These are phyloP conservation scores for Verticillium longisporum DNA, from an alignment of 2,329 filamentous ascomycete genomes.

Conservation along the genomic window DNA sequence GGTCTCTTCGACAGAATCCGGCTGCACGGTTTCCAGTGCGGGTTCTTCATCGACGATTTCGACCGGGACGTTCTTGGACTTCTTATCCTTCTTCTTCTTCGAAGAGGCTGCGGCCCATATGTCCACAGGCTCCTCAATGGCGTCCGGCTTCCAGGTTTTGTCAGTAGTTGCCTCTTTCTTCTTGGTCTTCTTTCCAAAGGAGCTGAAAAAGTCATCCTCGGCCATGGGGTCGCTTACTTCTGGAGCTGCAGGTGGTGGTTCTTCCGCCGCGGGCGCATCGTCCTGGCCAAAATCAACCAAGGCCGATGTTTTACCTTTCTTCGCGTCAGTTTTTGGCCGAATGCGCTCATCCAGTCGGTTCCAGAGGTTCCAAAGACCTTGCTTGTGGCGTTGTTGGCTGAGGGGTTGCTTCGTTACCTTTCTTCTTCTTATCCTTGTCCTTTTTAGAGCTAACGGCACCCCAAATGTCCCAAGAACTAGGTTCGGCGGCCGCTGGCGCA, in stretches of 20 bases:
- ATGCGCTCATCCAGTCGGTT: slow-evolving; percentile 6
- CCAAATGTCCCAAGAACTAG: slow-evolving; percentile 15
- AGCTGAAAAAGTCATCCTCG: slow-evolving; percentile 47
- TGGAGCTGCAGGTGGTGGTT: slow-evolving; percentile 19
- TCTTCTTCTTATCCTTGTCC: slow-evolving; percentile 23
- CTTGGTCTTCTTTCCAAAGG: slow-evolving; percentile 23
- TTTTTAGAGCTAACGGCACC: slow-evolving; percentile 15
- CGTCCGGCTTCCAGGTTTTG: slow-evolving; percentile 29
- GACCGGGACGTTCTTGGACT: slow-evolving; percentile 39
- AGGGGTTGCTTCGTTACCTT: slow-evolving; percentile 16
- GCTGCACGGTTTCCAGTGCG: slow-evolving; percentile 38
- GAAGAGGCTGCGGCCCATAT: slow-evolving; percentile 14
- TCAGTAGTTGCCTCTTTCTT: slow-evolving; percentile 13
- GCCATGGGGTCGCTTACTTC: slow-evolving; percentile 23
- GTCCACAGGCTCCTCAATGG: slow-evolving; percentile 30
- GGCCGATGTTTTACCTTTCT: slow-evolving; percentile 28
- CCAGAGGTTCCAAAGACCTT: slow-evolving; percentile 3
- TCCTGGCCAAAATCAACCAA: slow-evolving; percentile 28
- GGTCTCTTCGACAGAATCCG: slow-evolving; percentile 36
- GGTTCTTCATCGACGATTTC: slow-evolving; percentile 37
- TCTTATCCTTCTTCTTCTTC: slow-evolving; percentile 38
- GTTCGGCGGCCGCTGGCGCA: slow-evolving; percentile 8
- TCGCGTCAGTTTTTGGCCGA: slow-evolving; percentile 33
- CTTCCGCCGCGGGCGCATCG: slow-evolving; percentile 14
- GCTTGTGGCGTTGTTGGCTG: slow-evolving; percentile 3